Evolutionary conservation across 768 basidiomycete genomes (phyloP), one percentile per base, ranked within the genome.

Genomic region (Myochromella boudieri): DNA sequence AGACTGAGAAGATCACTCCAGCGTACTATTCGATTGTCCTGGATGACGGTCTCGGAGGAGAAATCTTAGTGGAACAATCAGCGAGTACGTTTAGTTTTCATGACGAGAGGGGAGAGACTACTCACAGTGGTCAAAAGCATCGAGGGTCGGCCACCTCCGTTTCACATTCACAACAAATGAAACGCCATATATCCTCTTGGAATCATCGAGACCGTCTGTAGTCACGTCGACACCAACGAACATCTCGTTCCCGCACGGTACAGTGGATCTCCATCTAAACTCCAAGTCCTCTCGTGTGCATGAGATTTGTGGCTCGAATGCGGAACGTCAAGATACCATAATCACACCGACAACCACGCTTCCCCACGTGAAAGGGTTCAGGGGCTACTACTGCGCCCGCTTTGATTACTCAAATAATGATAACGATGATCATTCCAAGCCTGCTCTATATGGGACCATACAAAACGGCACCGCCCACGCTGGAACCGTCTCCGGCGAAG

Each of bases 251-350:
- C 83, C 84, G 0, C 53, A 68, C 3, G 86, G 86, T 2, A 63
- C 66, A 6, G 61, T 87, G 24, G 37, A 62, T 10, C 69, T 89
- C 38, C 21, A 47, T 18, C 27, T 49, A 15, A 5, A 25, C 15
- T 4, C 32, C 10, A 37, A 34, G 12, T 64, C 74, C 39, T 67
- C 72, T 3, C 40, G 51, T 6, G 49, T 55, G 3, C 62, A 64
- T 21, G 81, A 84, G 66, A 78, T 88, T 26, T 77, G 72, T 31
- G 87, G 87, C 7, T 76, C 64, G 54, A 86, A 83, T 45, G 70
- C 77, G 11, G 87, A 89, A 53, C 73, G 84, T 24, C 85, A 88
- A 59, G 87, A 90, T 61, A 71, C 69, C 56, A 85, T 87, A 53
- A 80, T 88, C 36, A 76, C 78, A 0, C 85, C 85, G 1, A 67